Evolutionary conservation across 2,329 filamentous ascomycete species (phyloP).

Genomic region (Cordyceps cicadae): DNA sequence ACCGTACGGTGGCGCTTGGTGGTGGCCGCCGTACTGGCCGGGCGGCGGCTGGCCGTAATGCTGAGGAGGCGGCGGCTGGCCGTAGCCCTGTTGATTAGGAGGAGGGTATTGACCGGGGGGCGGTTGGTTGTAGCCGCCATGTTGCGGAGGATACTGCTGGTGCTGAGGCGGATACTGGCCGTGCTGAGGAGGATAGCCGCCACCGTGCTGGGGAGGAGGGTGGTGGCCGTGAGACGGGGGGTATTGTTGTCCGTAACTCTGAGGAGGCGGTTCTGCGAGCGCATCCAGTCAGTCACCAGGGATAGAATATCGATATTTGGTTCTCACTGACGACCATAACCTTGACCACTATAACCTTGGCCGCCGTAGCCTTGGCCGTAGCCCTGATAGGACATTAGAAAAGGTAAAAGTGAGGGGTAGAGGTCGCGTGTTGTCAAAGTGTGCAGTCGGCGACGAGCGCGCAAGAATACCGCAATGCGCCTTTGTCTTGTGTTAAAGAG

Average conservation of each 20-base stretch:
- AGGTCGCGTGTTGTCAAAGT: neutral
- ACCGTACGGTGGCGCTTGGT: constrained; percentile 9
- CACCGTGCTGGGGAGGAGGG: constrained; percentile 25
- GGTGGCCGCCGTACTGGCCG: constrained; percentile 18
- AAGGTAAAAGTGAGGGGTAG: constrained; percentile 3
- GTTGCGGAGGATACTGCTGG: constrained; percentile 27
- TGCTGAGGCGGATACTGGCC: constrained; percentile 25
- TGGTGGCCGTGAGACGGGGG: constrained; percentile 25
- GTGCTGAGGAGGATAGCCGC: constrained; percentile 20
- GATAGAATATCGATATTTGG: neutral
- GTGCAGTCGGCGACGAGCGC: neutral
- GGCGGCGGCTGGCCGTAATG: constrained; percentile 24
- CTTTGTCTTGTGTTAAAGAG: neutral
- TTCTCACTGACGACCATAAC: constrained; percentile 28
- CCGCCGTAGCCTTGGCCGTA: constrained; percentile 22
- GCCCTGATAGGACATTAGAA: constrained; percentile 29
- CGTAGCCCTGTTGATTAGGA: constrained; percentile 19
- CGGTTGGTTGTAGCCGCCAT: constrained; percentile 23
- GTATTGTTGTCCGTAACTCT: constrained; percentile 33
- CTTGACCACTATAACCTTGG: constrained; percentile 20
- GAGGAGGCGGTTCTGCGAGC: constrained; percentile 24
- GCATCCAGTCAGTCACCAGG: neutral
- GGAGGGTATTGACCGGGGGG: constrained; percentile 20
- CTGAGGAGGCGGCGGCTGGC: constrained; percentile 18
- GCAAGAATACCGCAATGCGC: neutral